Evolutionary conservation across 306 rosid species (phyloP).

Genomic region (Cajanus cajan): DNA sequence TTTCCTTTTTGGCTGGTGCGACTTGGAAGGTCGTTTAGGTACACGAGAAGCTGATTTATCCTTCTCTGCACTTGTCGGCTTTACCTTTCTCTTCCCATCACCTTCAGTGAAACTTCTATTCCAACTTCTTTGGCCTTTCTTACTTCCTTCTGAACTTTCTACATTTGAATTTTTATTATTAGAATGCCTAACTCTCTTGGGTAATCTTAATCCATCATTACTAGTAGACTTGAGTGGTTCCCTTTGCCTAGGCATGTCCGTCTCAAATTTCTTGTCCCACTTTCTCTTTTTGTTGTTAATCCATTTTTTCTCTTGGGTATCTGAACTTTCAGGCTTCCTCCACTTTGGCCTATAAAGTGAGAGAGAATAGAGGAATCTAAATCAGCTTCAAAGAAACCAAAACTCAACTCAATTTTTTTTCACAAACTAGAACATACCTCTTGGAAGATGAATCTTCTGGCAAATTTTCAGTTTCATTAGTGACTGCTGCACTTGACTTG

Average conservation of each 20-base stretch:
- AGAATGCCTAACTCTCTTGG: slow-evolving; percentile 42
- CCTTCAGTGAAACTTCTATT: slow-evolving; percentile 26
- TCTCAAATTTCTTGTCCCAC: slow-evolving; percentile 37
- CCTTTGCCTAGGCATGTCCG: slow-evolving; percentile 9
- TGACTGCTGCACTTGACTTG: slow-evolving; percentile 48
- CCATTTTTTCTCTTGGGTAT: slow-evolving; percentile 36
- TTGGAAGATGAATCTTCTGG: slow-evolving; percentile 48
- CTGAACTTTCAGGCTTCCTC: slow-evolving; percentile 40
- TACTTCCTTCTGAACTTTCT: slow-evolving; percentile 35
- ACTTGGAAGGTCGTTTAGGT: slow-evolving; percentile 35
- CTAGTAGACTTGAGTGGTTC: slow-evolving; percentile 17
- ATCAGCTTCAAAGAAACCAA: slow-evolving; percentile 10
- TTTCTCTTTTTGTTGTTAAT: slow-evolving; percentile 41
- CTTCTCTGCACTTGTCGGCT: slow-evolving; percentile 1
- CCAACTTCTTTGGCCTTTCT: slow-evolving; percentile 24
- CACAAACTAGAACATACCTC: slow-evolving; percentile 42
- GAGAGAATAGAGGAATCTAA: neutral
- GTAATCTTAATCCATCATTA: slow-evolving; percentile 30
- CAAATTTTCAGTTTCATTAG: slow-evolving; percentile 27
- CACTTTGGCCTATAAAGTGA: slow-evolving; percentile 44
- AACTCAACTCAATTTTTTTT: neutral
- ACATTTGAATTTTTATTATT: slow-evolving; percentile 27
- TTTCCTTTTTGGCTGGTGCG: slow-evolving; percentile 32
- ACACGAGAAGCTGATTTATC: slow-evolving; percentile 31
- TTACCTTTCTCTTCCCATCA: slow-evolving; percentile 42